These are phyloP conservation scores for Penicillium turbatum DNA, from an alignment of 495 filamentous ascomycete species.

Conservation along the genomic window DNA sequence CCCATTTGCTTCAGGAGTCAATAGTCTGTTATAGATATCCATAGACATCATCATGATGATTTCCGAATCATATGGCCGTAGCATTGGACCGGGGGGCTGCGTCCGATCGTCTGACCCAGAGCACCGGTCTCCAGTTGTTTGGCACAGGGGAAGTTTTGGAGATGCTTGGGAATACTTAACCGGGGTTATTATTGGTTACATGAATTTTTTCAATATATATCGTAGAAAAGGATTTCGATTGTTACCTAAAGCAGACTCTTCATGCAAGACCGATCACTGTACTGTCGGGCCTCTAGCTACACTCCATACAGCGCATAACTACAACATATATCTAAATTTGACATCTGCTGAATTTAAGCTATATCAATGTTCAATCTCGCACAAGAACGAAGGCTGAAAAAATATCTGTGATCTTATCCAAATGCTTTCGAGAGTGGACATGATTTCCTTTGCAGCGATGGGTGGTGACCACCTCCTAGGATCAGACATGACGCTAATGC, in stretches of 20 bases:
- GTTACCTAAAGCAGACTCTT: neutral
- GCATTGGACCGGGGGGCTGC: constrained; percentile 1
- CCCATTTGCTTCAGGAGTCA: constrained; percentile 22
- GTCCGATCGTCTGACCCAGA: constrained; percentile 8
- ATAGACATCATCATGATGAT: constrained; percentile 10
- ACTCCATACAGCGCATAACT: neutral
- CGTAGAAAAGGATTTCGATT: neutral
- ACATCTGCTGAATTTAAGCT: neutral
- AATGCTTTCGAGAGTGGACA: neutral
- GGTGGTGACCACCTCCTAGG: constrained; percentile 3
- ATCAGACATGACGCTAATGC: constrained; percentile 39
- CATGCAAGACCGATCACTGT: constrained; percentile 2
- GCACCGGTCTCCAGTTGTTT: constrained; percentile 2
- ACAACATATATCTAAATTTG: neutral
- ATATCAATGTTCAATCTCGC: neutral
- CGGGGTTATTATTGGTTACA: neutral
- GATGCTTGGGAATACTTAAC: neutral
- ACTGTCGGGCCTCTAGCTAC: neutral
- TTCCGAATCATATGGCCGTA: neutral
- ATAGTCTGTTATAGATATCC: constrained; percentile 13
- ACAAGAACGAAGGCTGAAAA: neutral
- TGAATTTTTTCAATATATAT: no score
- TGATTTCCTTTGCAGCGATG: constrained; percentile 20
- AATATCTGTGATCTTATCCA: no score
- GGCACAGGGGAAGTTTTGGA: neutral